These are phyloP conservation scores for Stagonosporopsis rhizophila DNA, from an alignment of 2,329 filamentous ascomycete genomes.

Conservation along the genomic window DNA sequence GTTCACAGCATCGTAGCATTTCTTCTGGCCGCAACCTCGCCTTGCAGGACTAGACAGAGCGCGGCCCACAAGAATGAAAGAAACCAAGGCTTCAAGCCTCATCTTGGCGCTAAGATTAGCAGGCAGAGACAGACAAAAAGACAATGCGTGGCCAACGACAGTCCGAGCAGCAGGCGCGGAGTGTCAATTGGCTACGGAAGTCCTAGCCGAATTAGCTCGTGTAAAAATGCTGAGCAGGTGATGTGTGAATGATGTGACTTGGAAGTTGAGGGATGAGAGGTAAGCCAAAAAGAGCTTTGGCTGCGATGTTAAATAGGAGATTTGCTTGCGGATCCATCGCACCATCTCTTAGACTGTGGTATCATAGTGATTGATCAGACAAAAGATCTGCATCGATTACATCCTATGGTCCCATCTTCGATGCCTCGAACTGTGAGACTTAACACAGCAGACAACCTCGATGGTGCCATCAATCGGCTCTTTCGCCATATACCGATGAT, in stretches of 20 bases:
- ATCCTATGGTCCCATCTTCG: not conserved
- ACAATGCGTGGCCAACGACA: not conserved
- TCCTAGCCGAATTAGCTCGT: not conserved
- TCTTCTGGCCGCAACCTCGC: slow-evolving; percentile 25
- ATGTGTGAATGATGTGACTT: not conserved
- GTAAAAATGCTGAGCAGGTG: not conserved
- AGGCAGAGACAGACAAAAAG: not conserved
- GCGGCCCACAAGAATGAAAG: slow-evolving; percentile 3
- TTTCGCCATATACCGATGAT: slow-evolving; percentile 3
- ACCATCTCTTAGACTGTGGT: not conserved
- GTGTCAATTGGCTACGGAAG: not conserved
- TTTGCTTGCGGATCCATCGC: not conserved
- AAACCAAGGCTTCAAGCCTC: not conserved
- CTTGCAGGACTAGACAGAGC: slow-evolving; percentile 22
- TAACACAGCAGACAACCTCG: not conserved
- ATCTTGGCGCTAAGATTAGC: not conserved
- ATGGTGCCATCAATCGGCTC: slow-evolving; percentile 1
- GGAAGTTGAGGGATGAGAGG: not conserved
- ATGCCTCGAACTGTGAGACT: slow-evolving; percentile 4
- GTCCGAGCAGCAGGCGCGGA: not conserved
- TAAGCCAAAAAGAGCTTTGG: not conserved
- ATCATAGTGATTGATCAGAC: not conserved
- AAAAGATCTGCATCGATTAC: slow-evolving; percentile 2
- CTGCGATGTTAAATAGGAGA: slow-evolving; percentile 4
- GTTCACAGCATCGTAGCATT: slow-evolving; percentile 31